phyloP scores from a whole-genome alignment of 2,329 filamentous ascomycete species.

The Stagonosporopsis tanaceti region DNA sequence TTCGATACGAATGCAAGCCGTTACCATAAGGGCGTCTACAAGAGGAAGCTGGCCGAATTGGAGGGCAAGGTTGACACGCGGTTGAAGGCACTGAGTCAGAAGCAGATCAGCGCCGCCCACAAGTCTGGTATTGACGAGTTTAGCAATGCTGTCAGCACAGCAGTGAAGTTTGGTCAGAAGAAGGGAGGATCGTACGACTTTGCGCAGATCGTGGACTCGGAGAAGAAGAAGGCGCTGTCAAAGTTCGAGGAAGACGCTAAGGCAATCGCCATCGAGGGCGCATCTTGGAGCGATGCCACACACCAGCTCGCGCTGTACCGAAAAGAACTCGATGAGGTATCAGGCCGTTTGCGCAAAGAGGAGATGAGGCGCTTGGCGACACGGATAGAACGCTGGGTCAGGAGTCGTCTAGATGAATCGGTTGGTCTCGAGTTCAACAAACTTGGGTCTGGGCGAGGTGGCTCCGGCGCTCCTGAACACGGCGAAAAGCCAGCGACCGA shows the following conservation, averaged over 20 bases:
- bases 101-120: slow-evolving; percentile 87
- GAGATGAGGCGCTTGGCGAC: slow-evolving; percentile 94
- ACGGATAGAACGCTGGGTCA: slow-evolving; percentile 92
- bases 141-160: slow-evolving; percentile 82
- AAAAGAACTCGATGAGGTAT: slow-evolving; percentile 91
- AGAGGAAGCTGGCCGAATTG: slow-evolving; percentile 83
- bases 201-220: slow-evolving; percentile 85
- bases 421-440: slow-evolving; percentile 96
- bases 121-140: slow-evolving; percentile 86
- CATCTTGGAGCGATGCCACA: slow-evolving; percentile 87
- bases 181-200: slow-evolving; percentile 92
- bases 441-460: slow-evolving; percentile 85
- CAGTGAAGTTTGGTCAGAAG: slow-evolving; percentile 92
- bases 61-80: slow-evolving; percentile 87
- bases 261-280: slow-evolving; percentile 77
- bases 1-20: slow-evolving; percentile 91
- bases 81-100: slow-evolving; percentile 85
- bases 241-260: slow-evolving; percentile 80
- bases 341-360: slow-evolving; percentile 83
- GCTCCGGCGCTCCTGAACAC: slow-evolving; percentile 79
- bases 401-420: slow-evolving; percentile 83
- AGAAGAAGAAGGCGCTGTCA: slow-evolving; percentile 78
- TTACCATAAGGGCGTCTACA: slow-evolving; percentile 96
- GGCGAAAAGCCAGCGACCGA: slow-evolving; percentile 76
- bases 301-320: slow-evolving; percentile 81